Percentiles rank a stretch among this genome's conserved stretches.
These are phyloP conservation scores for Wickerhamomyces queroliae DNA, from an alignment of 805 yeast genomes.

Conservation along the genomic window DNA sequence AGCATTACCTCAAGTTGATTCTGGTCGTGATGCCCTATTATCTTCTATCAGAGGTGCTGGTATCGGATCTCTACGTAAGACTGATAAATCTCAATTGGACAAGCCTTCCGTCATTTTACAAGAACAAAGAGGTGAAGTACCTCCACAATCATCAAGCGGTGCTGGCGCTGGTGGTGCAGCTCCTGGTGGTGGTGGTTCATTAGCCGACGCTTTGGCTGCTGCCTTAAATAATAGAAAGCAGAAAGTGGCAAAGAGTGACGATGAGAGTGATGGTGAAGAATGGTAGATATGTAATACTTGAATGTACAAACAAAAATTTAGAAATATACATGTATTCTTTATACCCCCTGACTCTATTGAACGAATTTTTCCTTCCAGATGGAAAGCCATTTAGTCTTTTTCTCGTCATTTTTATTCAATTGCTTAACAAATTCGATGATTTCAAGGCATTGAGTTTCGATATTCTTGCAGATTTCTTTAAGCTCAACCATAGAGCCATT, in stretches of 20 bases:
- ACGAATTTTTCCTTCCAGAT: constrained; percentile 45
- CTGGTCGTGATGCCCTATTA: constrained; percentile 73
- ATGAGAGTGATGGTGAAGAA: constrained; percentile 77
- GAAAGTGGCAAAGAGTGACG: constrained; percentile 77
- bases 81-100: constrained; percentile 80
- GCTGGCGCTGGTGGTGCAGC: constrained; percentile 34
- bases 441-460: constrained; percentile 9
- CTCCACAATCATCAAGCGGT: constrained; percentile 28
- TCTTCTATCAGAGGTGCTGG: constrained; percentile 83
- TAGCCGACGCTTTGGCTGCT: constrained; percentile 85
- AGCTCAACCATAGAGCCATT: constrained; percentile 21
- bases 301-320: not conserved
- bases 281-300: constrained; percentile 36
- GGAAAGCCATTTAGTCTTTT: constrained; percentile 52
- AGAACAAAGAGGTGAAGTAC: constrained; percentile 64
- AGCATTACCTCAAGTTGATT: constrained; percentile 32
- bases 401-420: constrained; percentile 43
- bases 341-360: not conserved
- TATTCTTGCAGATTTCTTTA: constrained; percentile 27
- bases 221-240: constrained; percentile 80
- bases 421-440: constrained; percentile 27
- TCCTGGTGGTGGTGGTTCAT: constrained; percentile 50
- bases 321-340: not conserved
- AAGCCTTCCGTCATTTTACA: constrained; percentile 67
- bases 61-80: constrained; percentile 59